phyloP scores from a whole-genome alignment of 306 rosid genomes.

The Trifolium fragiferum region DNA sequence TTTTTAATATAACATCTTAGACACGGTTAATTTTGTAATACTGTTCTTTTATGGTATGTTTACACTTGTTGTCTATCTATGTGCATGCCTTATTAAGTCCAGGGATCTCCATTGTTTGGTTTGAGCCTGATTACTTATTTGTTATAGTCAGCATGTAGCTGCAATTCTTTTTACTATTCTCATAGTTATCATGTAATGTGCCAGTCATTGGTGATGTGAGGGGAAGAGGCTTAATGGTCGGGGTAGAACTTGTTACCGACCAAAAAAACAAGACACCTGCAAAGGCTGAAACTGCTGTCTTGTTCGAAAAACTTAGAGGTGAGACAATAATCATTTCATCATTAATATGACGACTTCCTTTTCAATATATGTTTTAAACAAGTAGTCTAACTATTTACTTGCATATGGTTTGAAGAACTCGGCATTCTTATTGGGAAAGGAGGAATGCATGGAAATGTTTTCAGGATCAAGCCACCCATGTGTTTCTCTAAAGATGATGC shows the following conservation, averaged over 20 bases:
- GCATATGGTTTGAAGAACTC: constrained; percentile 61
- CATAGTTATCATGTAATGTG: constrained; percentile 33
- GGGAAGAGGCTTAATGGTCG: constrained; percentile 89
- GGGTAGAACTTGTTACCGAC: constrained; percentile 75
- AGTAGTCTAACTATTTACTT: constrained; percentile 36
- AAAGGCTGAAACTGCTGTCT: constrained; percentile 72
- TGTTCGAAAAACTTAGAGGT: constrained; percentile 92
- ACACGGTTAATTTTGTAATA: constrained; percentile 6
- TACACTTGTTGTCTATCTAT: constrained; percentile 11
- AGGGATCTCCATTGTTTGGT: constrained; percentile 4
- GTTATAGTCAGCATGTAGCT: constrained; percentile 20
- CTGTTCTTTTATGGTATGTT: neutral
- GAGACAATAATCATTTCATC: constrained; percentile 28
- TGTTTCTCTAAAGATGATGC: constrained; percentile 90
- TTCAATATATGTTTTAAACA: neutral
- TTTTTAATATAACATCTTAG: constrained; percentile 33
- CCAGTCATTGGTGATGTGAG: constrained; percentile 87
- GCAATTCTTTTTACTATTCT: constrained; percentile 31
- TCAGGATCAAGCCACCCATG: constrained; percentile 93
- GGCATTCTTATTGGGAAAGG: constrained; percentile 90
- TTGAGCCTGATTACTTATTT: neutral
- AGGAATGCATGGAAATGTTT: constrained; percentile 86
- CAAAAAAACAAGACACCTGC: constrained; percentile 74
- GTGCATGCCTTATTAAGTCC: neutral
- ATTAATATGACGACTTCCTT: constrained; percentile 13